A percentile compares a stretch with the other conserved stretches of the same genome.
Evolutionary conservation across 176 grass and related monocot species (phyloP).

Genomic region (Typha latifolia): DNA sequence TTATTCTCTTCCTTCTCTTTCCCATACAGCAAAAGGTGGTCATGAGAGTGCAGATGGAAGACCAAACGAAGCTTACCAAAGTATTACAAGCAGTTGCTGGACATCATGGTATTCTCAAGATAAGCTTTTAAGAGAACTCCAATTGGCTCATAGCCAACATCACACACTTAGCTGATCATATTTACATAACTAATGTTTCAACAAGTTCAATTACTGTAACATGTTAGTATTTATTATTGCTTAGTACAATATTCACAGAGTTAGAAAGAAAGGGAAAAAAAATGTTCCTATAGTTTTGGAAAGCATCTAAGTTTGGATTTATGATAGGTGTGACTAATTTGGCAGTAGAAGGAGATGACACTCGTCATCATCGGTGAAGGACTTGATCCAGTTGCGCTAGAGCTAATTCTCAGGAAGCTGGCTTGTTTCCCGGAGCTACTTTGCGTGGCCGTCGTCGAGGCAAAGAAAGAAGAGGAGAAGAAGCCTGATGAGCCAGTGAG

Average conservation of each 20-base stretch:
- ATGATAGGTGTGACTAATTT: not conserved
- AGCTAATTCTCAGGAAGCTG: not conserved
- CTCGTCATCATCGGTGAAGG: not conserved
- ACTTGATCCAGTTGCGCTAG: not conserved
- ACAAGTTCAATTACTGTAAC: too few species aligned
- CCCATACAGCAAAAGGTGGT: constrained; percentile 1
- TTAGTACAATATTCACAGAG: not conserved
- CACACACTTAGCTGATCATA: too few species aligned
- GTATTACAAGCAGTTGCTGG: constrained; percentile 4
- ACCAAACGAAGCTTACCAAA: not conserved
- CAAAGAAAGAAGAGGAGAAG: not conserved
- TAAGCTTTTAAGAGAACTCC: not conserved
- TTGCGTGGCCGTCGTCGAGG: not conserved
- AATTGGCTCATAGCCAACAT: too few species aligned
- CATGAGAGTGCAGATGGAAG: not conserved
- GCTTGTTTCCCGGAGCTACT: not conserved
- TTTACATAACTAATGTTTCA: too few species aligned
- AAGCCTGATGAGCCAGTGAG: not conserved
- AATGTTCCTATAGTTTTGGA: not conserved
- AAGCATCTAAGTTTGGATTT: not conserved
- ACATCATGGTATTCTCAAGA: not conserved
- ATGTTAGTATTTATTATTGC: too few species aligned
- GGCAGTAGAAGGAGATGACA: not conserved
- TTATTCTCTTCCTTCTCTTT: not conserved
- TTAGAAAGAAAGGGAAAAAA: not conserved